Base-by-base conservation (phyloP, 495 filamentous ascomycete genomes). In the Daldinia loculata region DNA sequence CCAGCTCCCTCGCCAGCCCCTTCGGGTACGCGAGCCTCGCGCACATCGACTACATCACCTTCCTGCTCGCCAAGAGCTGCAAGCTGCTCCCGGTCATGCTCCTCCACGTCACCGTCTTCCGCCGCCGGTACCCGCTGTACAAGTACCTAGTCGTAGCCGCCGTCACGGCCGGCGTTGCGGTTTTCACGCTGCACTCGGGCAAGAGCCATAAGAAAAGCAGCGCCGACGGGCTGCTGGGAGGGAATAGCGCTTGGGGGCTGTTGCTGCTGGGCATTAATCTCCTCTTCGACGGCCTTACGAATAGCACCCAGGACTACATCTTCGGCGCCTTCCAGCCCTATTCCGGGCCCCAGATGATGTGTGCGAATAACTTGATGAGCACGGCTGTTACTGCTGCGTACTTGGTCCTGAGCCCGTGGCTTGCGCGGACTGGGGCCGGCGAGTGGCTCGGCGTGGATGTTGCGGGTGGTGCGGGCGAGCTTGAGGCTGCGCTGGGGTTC, bases 11-110 rank as follows among this genome's bases (percentile, higher is more conserved):
- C 66, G 93, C 95, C 19, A 92, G 90, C 6, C 95, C 95, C 30
- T 98, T 99, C 73, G 95, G 95, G 70, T 99, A 99, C 81, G 94
- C 95, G 48, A 90, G 89, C 52, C 90, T 99, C 50, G 87, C 89
- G 39, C 95, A 99, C 79, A 95, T 98, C 82, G 95, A 98, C 86
- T 99, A 98, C 85, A 91, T 99, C 76, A 99, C 95, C 22, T 99
- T 94, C 84, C 95, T 98, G 79, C 92, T 99, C 26, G 96, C 95
- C 70, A 99, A 99, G 79, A 92, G 89, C 56, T 99, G 95, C 91
- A 99, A 99, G 80, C 87, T 99, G 17, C 89, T 99, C 9, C 95
- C 95, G 3, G 95, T 99, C 71, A 98, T 99, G 95, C 89, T 94
- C 75, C 87, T 99, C 51, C 95, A 98, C 80, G 84, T 98, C 75